Evolutionary conservation across 225 moss, liverwort and hornwort genomes (phyloP), one percentile per base, ranked within the genome.

Genomic region (Lunularia cruciata): DNA sequence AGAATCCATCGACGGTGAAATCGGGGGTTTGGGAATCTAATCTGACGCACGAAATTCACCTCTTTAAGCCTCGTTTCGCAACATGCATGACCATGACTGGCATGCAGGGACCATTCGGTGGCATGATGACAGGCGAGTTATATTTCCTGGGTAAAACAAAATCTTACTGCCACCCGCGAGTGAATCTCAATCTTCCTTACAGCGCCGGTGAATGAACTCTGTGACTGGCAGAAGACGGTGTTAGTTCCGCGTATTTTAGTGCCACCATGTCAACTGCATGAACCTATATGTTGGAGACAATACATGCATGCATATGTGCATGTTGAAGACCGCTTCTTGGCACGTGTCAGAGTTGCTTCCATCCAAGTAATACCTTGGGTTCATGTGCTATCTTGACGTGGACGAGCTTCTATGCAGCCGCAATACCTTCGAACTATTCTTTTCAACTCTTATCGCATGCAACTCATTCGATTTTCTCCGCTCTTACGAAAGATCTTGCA

Each of bases 181-280:
- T 18, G 19, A n/a, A n/a, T n/a, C n/a, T 12, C 1, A 54, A 27
- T 28, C 54, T 13, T 54, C 27, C 3, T 0, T 43, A 11, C 22
- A 8, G 12, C 11, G 15, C 54, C 12, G 22, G 54, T 27, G 22
- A 54, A 25, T 54, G 54, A 14, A 0, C 3, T 27, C 28, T 12
- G 54, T 54, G 54, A 54, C 54, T 54, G 54, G 25, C 54, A 54
- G 26, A 9, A 54, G 22, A 54, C 54, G 54, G 54, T 54, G 54
- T 11, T 1, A 27, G 4, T 25, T 25, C 27, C 27, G 26, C 52
- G 22, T 52, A 27, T 28, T 25, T 28, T 8, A 8, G 52, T 52
- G 22, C 52, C 23, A 23, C 6, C 52, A 25, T 52, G 52, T 52
- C 54, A 54, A 54, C 25, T 54, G 54, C 54, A 54, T 52, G 26